Base-by-base conservation (phyloP, 371 early-diverging fungal species). In the Nematocida ausubeli region DNA sequence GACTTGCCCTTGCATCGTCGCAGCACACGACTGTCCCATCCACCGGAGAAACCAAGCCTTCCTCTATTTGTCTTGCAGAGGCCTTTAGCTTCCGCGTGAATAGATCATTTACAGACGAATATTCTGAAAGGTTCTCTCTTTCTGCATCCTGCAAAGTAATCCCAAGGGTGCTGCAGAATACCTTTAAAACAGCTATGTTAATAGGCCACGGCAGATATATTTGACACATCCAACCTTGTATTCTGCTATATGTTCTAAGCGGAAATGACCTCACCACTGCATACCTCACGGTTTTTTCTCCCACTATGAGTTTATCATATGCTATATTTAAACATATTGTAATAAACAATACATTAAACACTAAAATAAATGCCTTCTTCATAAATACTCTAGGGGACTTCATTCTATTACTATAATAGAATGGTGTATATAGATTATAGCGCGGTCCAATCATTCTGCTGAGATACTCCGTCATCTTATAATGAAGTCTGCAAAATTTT, bases 61-160 rank as follows among this genome's bases (percentile, higher is more conserved):
- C 37, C 22, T 32, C 62, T 22, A 71, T 62, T 50, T 19, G 26
- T 24, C 60, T 24, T 16, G 9, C 3, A 14, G 6, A 5, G 9
- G 1, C n/a, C 7, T 28, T 39, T 16, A 71, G 22, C 35, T 62
- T 62, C 56, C 71, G 14, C 4, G 71, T 47, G 28, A 71, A 71
- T 14, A 71, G 50, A 14, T 71, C 71, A 34, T 50, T 62, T 4
- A 71, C 37, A 37, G 62, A 47, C 14, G 35, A 9, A 34, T 71
- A 71, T 26, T 58, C 63, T 16, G 62, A 58, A 7, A 71, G 3
- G 2, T 14, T 9, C 22, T 58, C 16, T 62, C 51, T 44, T 34
- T 58, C 49, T 40, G 71, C 71, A 22, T 71, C 71, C 30, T 71
- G 26, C 49, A 71, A 6, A 32, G 60, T 42, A 30, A 71, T 71